Base-by-base conservation (phyloP, 75 land plant species). In the Isoetes taiwanensis region DNA sequence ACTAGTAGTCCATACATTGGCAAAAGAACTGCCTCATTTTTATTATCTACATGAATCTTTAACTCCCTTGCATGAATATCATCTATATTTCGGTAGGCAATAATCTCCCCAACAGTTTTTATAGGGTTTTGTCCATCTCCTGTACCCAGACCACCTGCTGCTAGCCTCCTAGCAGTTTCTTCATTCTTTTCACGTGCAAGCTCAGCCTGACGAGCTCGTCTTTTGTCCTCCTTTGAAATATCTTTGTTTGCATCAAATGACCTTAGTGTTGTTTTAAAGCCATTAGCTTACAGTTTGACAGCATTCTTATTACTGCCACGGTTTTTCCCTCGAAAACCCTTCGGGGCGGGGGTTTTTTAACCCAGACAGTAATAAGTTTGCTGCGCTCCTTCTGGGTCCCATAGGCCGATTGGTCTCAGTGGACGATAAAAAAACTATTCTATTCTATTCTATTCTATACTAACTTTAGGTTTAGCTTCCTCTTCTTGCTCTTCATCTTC, bases 211-310 rank as follows among this genome's bases (percentile, higher is more conserved):
- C 82, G 91, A 74, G 78, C 80, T 60, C 81, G 64, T 9, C 97
- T 63, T 0, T 65, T 61, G 67, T 90, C 97, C 27, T 90, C 97
- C 62, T 86, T 90, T 6, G 81, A 75, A 71, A 78, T 71, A 40
- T 90, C 97, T 46, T 80, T 77, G 42, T 90, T 86, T 56, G 80
- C 93, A 1, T n/a, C n/a, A n/a, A n/a, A n/a, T n/a, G 93, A 85
- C 46, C 97, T 55, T n/a, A 90, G 69, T 1, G 79, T 78, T 11
- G 93, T 76, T 1, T 3, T 29, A 3, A 43, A 37, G 2, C 76
- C 74, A 54, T 73, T 83, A 9, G 62, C 11, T 28, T 70, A 65
- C 8, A 63, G 27, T 59, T 74, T 83, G 5, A 35, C n/a, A n/a
- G n/a, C n/a, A n/a, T n/a, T n/a, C n/a, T n/a, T n/a, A n/a, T n/a